Percentiles rank a stretch among this genome's conserved stretches.
Evolutionary conservation across 371 early-diverging fungal genomes (phyloP).

Genomic region (Batkoa obscura): DNA sequence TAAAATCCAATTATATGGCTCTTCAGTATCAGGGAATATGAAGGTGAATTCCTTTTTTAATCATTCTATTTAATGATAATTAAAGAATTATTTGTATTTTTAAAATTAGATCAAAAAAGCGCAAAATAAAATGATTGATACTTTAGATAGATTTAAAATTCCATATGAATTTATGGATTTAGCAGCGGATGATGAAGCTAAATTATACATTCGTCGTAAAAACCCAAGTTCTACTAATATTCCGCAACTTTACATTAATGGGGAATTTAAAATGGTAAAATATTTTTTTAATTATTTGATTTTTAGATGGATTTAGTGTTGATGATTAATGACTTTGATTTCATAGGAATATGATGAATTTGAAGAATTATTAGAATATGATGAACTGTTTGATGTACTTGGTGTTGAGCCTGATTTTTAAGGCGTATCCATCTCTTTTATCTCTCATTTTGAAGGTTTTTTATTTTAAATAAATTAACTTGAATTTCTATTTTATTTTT

Average conservation of each 20-base stretch:
- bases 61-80: neutral
- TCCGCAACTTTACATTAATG: slow-evolving; percentile 49
- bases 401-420: slow-evolving; percentile 1
- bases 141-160: slow-evolving; percentile 18
- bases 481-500: neutral
- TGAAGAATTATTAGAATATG: slow-evolving; percentile 2
- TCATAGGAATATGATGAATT: slow-evolving; percentile 8
- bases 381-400: neutral
- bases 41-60: slow-evolving; percentile 8
- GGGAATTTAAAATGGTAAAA: slow-evolving; percentile 35
- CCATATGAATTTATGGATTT: slow-evolving; percentile 31
- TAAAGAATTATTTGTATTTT: neutral
- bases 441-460: neutral
- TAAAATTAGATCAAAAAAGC: slow-evolving; percentile 15
- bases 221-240: slow-evolving; percentile 24
- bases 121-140: slow-evolving; percentile 15
- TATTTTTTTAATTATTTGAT: no score
- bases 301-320: no score
- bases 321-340: slow-evolving; percentile 13
- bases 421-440: neutral
- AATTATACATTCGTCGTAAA: slow-evolving; percentile 35
- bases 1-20: slow-evolving; percentile 10
- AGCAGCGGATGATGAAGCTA: slow-evolving; percentile 41
- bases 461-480: neutral
- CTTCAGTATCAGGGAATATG: slow-evolving; percentile 12